Evolutionary conservation across 768 basidiomycete species (phyloP), one percentile per base, ranked within the genome.

Genomic region (Botryobasidium botryosum): DNA sequence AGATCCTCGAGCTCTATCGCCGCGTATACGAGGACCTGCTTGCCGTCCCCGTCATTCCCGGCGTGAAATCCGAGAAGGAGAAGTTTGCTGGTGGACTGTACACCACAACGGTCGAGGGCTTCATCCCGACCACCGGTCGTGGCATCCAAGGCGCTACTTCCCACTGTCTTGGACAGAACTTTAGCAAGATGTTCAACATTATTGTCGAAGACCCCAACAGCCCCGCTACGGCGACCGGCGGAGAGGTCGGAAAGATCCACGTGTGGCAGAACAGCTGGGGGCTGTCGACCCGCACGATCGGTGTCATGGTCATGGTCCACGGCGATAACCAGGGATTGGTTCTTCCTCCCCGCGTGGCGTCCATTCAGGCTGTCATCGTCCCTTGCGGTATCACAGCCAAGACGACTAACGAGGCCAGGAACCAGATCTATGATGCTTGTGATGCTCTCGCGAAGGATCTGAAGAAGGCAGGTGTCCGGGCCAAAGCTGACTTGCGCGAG

Each of bases 191-290:
- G 94, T 97, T 99, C 65, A 84, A 92, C 62, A 96, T 99, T 59
- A 70, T 77, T 42, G 94, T 99, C 51, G 91, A 97, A 63, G 87
- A 94, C 59, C 91, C 94, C 17, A 77, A 73, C 17, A 57, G 56
- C 10, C 25, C 25, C 35, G 45, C 52, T 39, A 52, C 52, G 2
- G 54, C 52, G 13, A 54, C 44, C 5, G 70, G 68, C 1, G 70
- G 70, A 18, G 68, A 72, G 54, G 67, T 68, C 44, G 54, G 55
- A 45, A 90, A 90, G 67, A 61, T 72, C 0, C 78, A 79, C 51
- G 90, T 88, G 8, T 97, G 90, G 88, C 92, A 97, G 63, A 99
- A 96, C 64, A 91, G 86, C 27, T 97, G 94, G 94, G 94, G 94
- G 56, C 65, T 97, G 43, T 86, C 83, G 38, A 97, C 92, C n/a